Evolutionary conservation across 1,139 yeast genomes (phyloP), one percentile per base, ranked within the genome.

Genomic region (Dujonia santamariae): DNA sequence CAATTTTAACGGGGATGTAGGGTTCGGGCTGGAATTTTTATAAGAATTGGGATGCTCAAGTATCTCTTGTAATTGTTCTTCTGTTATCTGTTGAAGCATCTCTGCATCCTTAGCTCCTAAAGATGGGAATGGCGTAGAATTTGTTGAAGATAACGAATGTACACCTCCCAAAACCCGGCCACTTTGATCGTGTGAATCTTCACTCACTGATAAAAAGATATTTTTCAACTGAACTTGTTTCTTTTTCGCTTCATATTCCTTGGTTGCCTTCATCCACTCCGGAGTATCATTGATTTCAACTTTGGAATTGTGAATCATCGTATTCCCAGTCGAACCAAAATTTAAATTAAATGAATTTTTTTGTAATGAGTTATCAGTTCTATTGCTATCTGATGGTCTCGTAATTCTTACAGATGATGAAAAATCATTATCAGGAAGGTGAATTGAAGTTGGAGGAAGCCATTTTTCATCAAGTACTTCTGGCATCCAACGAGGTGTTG

Each of bases 401-500:
- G 58, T 51, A 19, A 60, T 56, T 42, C 63, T 46, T 1, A 63
- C 68, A 2, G 68, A 60, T 7, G 63, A 57, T 12, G 44, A 42
- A 32, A 59, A 53, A 22, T 59, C 63, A 3, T 37, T 35, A 19
- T 19, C 34, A 12, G 35, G 41, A 3, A 38, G 20, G 7, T 41
- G 43, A 11, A 26, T 13, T n/a, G 35, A 35, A 13, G 20, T 19
- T 4, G 47, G 41, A 7, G 47, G 42, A 6, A 41, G 50, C 74
- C 74, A 68, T 40, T 57, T 56, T 12, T 61, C 72, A 26, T 52
- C 50, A 34, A 69, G 53, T 31, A 55, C 72, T 5, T 56, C 41
- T 0, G 74, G 74, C 73, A 69, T 67, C 75, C 74, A 68, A 20
- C 60, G 62, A 0, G 74, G 73, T 1, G 73, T 66, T 5, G 48